Evolutionary conservation across 345 rosid genomes (phyloP).

Genomic region (Psidium guajava): DNA sequence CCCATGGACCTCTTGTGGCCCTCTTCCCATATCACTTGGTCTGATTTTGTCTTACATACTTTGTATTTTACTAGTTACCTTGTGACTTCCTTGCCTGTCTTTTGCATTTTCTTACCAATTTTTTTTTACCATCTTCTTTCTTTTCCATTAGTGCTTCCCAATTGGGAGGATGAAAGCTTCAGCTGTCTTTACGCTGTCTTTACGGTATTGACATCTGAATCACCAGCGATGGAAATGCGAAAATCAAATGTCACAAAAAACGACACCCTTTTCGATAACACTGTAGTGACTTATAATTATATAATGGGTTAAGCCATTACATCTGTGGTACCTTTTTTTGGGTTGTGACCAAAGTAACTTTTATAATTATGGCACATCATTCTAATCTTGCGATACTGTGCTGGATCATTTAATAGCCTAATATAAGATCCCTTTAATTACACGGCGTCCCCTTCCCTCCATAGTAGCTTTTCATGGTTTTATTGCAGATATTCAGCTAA

Average conservation of each 20-base stretch:
- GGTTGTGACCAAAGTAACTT: not conserved
- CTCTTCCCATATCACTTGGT: not conserved
- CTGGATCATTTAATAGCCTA: not conserved
- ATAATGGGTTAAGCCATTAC: not conserved
- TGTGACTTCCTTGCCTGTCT: not conserved
- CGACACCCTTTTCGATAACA: not conserved
- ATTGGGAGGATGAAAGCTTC: not conserved
- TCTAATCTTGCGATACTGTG: not conserved
- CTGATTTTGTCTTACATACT: not conserved
- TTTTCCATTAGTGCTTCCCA: not conserved
- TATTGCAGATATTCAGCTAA: not conserved
- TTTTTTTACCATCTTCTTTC: not conserved
- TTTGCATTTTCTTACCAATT: not conserved
- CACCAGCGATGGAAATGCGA: not conserved
- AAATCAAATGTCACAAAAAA: not conserved
- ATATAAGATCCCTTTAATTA: no score
- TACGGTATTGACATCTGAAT: not conserved
- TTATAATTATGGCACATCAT: not conserved
- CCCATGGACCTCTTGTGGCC: not conserved
- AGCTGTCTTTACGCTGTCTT: not conserved
- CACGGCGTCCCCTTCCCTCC: not conserved
- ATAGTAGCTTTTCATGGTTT: not conserved
- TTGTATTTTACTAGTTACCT: not conserved
- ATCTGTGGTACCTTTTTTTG: not conserved
- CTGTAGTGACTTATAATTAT: not conserved